A percentile compares a stretch with the other conserved stretches of the same genome.
phyloP scores from a whole-genome alignment of 2,329 filamentous ascomycete species.

The Alternaria sp. region DNA sequence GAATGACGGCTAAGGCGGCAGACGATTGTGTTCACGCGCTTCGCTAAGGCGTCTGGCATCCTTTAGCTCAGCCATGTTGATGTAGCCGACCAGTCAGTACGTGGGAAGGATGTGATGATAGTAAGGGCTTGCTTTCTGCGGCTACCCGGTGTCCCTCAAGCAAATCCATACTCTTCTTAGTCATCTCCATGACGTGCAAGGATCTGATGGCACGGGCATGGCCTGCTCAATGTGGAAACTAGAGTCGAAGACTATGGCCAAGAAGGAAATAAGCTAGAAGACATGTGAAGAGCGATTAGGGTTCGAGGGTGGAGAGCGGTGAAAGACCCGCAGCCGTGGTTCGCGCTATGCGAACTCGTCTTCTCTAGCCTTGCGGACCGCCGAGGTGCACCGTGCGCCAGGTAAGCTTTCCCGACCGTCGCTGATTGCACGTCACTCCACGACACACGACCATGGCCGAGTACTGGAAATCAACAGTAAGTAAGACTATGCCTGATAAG shows the following conservation, averaged over 20 bases:
- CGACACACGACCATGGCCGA: constrained; percentile 73
- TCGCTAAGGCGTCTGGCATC: neutral
- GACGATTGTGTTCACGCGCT: neutral
- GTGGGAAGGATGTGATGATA: neutral
- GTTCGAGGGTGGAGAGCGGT: neutral
- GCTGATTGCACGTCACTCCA: neutral
- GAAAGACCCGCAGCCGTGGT: neutral
- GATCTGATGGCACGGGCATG: neutral
- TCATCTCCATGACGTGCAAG: neutral
- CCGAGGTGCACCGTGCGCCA: constrained; percentile 7
- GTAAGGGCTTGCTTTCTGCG: neutral
- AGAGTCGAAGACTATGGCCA: neutral
- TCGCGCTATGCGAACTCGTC: neutral
- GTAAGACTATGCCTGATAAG: constrained; percentile 13
- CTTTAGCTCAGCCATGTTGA: neutral
- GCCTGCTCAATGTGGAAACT: neutral
- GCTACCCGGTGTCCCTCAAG: neutral
- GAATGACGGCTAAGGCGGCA: neutral
- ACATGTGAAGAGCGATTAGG: neutral
- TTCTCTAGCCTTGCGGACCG: constrained; percentile 4
- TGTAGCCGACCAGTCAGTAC: neutral
- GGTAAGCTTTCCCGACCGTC: constrained; percentile 2
- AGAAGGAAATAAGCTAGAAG: neutral
- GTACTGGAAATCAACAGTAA: constrained; percentile 94
- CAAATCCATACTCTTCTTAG: neutral